Evolutionary conservation across 768 basidiomycete species (phyloP), one percentile per base, ranked within the genome.

Genomic region (Terana coerulea): DNA sequence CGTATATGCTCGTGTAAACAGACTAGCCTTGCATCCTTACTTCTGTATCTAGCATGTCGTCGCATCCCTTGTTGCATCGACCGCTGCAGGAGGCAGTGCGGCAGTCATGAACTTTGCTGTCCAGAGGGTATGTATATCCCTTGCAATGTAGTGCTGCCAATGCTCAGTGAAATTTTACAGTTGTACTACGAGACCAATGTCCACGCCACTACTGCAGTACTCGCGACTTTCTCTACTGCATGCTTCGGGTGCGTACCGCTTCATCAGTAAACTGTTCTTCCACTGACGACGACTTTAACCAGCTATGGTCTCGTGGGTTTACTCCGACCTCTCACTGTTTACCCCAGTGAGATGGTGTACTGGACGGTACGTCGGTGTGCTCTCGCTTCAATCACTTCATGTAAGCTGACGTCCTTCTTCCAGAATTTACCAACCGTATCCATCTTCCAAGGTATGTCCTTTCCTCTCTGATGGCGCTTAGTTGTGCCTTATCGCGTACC

Each of bases 281-380:
- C 39, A 30, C 19, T 34, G n/a, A 21, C 22, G 40, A 44, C 26
- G 21, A 12, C 44, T 36, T 35, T 40, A 17, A 31, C 24, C 31
- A 81, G 81, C 15, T 83, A 82, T 55, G 81, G 81, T 2, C 64
- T 85, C 5, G 79, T 80, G 5, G 83, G 83, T 3, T 57, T 85
- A 3, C 65, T 83, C 9, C 75, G 81, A 3, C 80, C 81, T 2
- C 66, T 83, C 19, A 79, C 77, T 0, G 79, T 83, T 6, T 80
- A 82, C 59, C 80, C 80, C 0, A 75, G 77, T n/a, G 80, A 81
- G 61, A 79, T 80, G 79, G 79, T 84, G 15, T 83, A 81, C 55
- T 81, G 80, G 80, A 48, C 53, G 36, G 79, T 80, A 59, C 53
- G 75, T 68, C 2, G 24, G 37, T 6, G 42, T 41, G 22, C 55